phyloP scores from a whole-genome alignment of 176 grass and related monocot genomes.

The Olyra latifolia region DNA sequence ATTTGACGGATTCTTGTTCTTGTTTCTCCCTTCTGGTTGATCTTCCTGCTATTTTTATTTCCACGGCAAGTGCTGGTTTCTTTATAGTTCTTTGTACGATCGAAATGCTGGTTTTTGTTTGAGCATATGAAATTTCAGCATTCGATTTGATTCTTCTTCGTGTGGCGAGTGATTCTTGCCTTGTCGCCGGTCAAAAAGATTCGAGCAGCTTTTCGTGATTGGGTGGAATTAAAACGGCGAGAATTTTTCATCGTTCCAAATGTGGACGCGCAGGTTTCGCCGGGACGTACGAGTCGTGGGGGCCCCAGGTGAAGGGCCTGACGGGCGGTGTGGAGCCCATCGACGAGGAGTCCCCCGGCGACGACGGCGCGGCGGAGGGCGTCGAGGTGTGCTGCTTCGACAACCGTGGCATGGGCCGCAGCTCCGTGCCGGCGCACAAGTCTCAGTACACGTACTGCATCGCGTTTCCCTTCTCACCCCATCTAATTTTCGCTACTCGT shows the following conservation, averaged over 20 bases:
- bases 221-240: background rate
- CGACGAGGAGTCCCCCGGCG: constrained; percentile 50
- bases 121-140: background rate
- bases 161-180: background rate
- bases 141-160: background rate
- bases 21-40: background rate
- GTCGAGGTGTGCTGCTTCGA: constrained; percentile 86
- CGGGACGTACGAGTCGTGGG: constrained; percentile 70
- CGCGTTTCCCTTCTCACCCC: background rate
- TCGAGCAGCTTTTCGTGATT: background rate
- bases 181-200: background rate
- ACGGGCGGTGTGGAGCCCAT: constrained; percentile 42
- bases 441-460: constrained; percentile 60
- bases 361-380: constrained; percentile 38
- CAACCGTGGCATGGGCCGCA: constrained; percentile 75
- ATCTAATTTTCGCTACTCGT: background rate
- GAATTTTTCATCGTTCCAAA: background rate
- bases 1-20: too few relatives aligned
- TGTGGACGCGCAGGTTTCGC: constrained; percentile 53
- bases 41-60: background rate
- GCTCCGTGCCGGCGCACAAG: constrained; percentile 56
- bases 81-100: too few relatives aligned
- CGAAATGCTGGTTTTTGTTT: background rate
- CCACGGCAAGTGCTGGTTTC: too few relatives aligned
- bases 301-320: constrained; percentile 74